Base-by-base conservation (phyloP, 139 green algal genomes). In the Micractinium conductrix region DNA sequence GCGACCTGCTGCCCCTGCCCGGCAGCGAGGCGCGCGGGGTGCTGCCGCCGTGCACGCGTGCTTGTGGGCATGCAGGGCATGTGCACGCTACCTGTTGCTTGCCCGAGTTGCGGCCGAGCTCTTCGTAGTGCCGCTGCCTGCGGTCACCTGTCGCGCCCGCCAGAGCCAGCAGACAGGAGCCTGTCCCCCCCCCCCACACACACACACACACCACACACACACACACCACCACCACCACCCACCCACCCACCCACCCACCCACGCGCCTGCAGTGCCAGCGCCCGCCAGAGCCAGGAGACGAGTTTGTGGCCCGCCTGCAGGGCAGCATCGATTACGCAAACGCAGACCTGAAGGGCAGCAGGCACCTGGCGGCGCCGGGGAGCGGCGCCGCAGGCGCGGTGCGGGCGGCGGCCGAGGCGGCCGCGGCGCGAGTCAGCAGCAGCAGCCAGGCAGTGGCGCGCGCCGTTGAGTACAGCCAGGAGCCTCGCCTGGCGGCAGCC, bases 311-410 rank as follows among this genome's bases (percentile, higher is more conserved):
- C 24, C 74, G 84, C 10, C 30, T 88, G 33, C 33, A 81, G 30
- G 63, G 55, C 65, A 85, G 58, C 67, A 68, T 70, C 10, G 60
- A 85, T 4, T 72, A 79, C 33, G 45, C 67, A 5, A 37, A 86
- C 19, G 24, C 74, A 17, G 44, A 85, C 43, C 42, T 88, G 17
- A 73, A 78, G 37, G 72, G 84, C 43, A 88, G 73, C 74, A 71
- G 50, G 62, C 65, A 88, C 43, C 33, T 21, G 30, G 38, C 3
- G 17, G 45, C 43, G 28, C 14, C 43, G 35, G 17, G 42, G 37
- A 44, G 45, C n/a, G 73, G 73, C 17, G 73, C 9, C 5, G 45
- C 73, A 67, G 40, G 17, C 33, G 74, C 50, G 40, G 40, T 6
- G 1, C 40, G 28, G 1, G 70, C 24, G 26, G 70, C 40, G 8